These are phyloP conservation scores for Vinca minor DNA, from an alignment of 257 asterid species.

Conservation along the genomic window DNA sequence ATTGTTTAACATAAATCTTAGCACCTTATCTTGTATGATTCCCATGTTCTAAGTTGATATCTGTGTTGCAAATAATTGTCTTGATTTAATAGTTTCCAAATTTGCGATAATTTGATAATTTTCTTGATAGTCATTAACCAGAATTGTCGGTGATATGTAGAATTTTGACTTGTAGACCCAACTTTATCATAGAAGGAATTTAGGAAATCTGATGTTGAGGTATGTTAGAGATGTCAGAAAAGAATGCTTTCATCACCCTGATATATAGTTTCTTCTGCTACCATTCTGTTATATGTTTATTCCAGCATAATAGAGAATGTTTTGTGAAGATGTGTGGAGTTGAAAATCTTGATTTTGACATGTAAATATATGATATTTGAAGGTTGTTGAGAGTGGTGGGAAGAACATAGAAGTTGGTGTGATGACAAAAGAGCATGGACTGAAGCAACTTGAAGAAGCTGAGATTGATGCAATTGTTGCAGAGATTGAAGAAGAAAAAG, in stretches of 20 bases:
- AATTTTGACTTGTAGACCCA: background rate
- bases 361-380: conserved; percentile 10
- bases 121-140: background rate
- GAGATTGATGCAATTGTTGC: conserved; percentile 86
- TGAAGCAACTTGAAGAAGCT: conserved; percentile 83
- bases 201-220: no score
- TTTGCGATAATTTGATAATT: background rate
- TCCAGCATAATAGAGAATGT: background rate
- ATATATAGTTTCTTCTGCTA: background rate
- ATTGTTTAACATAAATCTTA: background rate
- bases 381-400: conserved; percentile 98
- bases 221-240: background rate
- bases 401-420: conserved; percentile 95
- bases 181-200: background rate
- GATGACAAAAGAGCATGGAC: conserved; percentile 74
- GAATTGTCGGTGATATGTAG: background rate
- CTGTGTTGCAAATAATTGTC: no score
- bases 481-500: conserved; percentile 86
- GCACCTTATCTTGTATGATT: no score
- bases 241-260: no score
- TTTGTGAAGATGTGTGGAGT: background rate
- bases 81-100: background rate
- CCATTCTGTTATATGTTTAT: background rate
- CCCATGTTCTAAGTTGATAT: no score
- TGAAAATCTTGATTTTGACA: background rate